Base-by-base conservation (phyloP, 768 basidiomycete species). In the Cubamyces lactineus region DNA sequence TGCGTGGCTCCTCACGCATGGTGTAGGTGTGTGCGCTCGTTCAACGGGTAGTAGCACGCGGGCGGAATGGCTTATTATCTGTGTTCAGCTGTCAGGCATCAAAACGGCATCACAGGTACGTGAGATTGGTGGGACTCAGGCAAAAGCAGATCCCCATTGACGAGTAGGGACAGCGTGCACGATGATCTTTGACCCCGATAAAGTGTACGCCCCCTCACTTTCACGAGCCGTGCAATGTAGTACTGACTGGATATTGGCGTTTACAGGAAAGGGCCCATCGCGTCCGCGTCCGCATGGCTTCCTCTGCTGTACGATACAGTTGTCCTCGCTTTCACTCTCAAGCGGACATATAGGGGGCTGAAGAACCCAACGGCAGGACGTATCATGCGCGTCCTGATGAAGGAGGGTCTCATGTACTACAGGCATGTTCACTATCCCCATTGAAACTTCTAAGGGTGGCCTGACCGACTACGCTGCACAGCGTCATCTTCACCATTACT, bases 1-100 rank as follows among this genome's bases (percentile, higher is more conserved):
- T 61, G 76, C 77, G 0, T 87, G 81, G 82, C 72, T 88, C n/a
- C 74, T 89, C 19, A 76, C 77, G 26, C 64, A 72, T 16, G 86
- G 79, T 0, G 64, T 78, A 74, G 75, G 87, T 88, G 63, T 13
- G 84, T 70, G 24, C 1, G 42, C 48, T 47, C 7, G 17, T 3
- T 65, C 42, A 50, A 42, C 26, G 17, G 2, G 13, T 15, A 30
- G 13, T 15, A 30, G 15, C 9, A 11, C 21, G 26, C 15, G 4
- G 17, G 11, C 16, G 28, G 39, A 11, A 38, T 28, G 42, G 38
- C 19, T 55, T 19, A 59, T 59, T 57, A 5, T 51, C 55, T 16
- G 49, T 24, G 42, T 55, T 19, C 30, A 62, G 59, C 57, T 15
- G 74, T 73, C 28, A 17, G 0, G 5, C 69, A 69, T 26, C 2